These are phyloP conservation scores for Acanthamoeba culbertsoni DNA, from an alignment of 208 protist species.

Conservation along the genomic window DNA sequence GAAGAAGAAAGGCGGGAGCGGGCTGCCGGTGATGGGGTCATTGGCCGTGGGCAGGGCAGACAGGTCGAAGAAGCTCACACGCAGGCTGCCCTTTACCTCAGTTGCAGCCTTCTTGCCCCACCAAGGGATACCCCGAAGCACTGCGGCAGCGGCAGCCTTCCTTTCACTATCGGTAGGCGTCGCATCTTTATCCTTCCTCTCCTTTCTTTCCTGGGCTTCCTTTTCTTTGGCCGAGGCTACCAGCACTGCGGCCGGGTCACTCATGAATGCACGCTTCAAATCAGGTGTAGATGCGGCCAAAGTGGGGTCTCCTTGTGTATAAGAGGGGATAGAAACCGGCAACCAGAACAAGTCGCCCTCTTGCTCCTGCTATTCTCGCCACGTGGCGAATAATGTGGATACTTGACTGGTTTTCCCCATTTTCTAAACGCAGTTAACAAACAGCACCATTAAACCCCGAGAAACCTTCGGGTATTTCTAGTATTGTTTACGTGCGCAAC, in stretches of 20 bases:
- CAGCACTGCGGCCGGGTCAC: not conserved
- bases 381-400: too few relatives aligned
- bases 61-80: constrained; percentile 15
- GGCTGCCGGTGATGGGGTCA: not conserved
- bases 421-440: too few relatives aligned
- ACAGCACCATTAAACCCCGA: too few relatives aligned
- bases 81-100: constrained; percentile 22
- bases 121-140: not conserved
- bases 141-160: not conserved
- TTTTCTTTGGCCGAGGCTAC: not conserved
- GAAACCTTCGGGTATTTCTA: too few relatives aligned
- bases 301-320: too few relatives aligned
- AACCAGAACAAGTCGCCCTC: too few relatives aligned
- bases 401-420: too few relatives aligned
- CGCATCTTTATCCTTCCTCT: not conserved
- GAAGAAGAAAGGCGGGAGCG: not conserved
- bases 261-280: not conserved
- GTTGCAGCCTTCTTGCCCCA: constrained; percentile 15
- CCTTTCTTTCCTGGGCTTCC: too few relatives aligned
- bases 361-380: too few relatives aligned
- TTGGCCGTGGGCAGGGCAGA: not conserved
- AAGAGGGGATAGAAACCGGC: too few relatives aligned
- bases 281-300: too few relatives aligned
- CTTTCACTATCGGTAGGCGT: not conserved
- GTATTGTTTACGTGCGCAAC: not conserved